phyloP scores from a whole-genome alignment of 176 grass and related monocot genomes.

The Oryza brachyantha region DNA sequence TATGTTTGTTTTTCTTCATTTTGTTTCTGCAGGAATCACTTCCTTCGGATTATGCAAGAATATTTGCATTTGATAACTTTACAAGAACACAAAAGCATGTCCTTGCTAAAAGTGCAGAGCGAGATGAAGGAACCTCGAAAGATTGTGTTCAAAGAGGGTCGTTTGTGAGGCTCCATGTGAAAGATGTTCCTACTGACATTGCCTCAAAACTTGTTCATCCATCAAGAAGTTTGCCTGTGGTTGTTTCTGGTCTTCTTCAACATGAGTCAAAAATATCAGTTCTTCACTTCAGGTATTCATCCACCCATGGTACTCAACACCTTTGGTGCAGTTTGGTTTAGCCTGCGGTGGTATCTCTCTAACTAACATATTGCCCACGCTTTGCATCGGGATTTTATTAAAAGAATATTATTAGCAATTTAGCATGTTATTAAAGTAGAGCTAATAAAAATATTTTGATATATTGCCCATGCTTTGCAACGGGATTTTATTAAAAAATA shows the following conservation, averaged over 20 bases:
- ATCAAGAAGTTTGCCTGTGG: slow-evolving; percentile 58
- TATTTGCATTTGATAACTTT: slow-evolving; percentile 97
- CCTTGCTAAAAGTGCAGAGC: slow-evolving; percentile 49
- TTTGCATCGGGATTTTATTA: too few relatives aligned
- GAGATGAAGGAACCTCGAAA: slow-evolving; percentile 45
- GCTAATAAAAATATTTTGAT: too few relatives aligned
- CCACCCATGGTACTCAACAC: not conserved
- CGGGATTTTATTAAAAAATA: too few relatives aligned
- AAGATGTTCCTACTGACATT: slow-evolving; percentile 58
- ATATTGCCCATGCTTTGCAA: too few relatives aligned
- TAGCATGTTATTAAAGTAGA: too few relatives aligned
- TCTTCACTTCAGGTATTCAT: slow-evolving; percentile 87
- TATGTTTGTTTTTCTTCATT: slow-evolving; percentile 28
- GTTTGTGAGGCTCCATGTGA: slow-evolving; percentile 75
- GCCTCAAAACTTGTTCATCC: slow-evolving; percentile 61
- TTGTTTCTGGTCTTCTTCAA: slow-evolving; percentile 71
- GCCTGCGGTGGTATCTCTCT: not conserved
- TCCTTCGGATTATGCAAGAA: slow-evolving; percentile 78
- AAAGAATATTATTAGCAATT: too few relatives aligned
- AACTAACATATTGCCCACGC: too few relatives aligned
- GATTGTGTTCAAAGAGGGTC: slow-evolving; percentile 64
- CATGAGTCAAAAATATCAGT: slow-evolving; percentile 95
- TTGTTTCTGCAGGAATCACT: slow-evolving; percentile 81
- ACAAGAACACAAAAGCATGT: slow-evolving; percentile 77
- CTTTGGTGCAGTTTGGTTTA: too few relatives aligned